These are phyloP conservation scores for Stipa capillata DNA, from an alignment of 176 grass and related monocot genomes.

Conservation along the genomic window DNA sequence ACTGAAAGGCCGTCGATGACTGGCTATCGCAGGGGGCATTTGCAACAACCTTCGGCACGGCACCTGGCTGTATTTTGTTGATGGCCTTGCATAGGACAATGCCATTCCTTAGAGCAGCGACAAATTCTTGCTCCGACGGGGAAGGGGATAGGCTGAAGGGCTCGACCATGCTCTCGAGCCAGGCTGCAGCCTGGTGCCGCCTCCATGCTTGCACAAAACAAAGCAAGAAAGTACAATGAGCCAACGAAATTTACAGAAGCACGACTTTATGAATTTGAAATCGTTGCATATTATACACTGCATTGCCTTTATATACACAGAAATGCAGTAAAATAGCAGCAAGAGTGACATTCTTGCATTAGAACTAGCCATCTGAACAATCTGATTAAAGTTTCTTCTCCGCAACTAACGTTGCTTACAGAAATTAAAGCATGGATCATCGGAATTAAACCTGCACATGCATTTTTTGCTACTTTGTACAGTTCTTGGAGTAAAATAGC, in stretches of 20 bases:
- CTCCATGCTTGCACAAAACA: slow-evolving; percentile 52
- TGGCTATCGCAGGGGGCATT: slow-evolving; percentile 54
- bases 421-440: not conserved
- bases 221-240: slow-evolving; percentile 22
- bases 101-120: slow-evolving; percentile 59
- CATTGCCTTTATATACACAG: not conserved
- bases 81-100: slow-evolving; percentile 81
- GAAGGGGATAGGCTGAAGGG: slow-evolving; percentile 36
- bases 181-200: slow-evolving; percentile 55
- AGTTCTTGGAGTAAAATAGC: not conserved
- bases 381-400: not conserved
- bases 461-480: not conserved
- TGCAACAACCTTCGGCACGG: slow-evolving; percentile 54
- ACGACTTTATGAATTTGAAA: not conserved
- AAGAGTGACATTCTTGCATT: not conserved
- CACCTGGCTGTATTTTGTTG: slow-evolving; percentile 66
- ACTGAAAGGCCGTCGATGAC: slow-evolving; percentile 64
- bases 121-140: slow-evolving; percentile 65
- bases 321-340: not conserved
- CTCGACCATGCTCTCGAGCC: slow-evolving; percentile 61
- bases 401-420: not conserved
- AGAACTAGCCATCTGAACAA: not conserved
- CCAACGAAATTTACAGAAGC: not conserved
- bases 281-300: not conserved
- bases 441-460: not conserved